Base-by-base conservation (phyloP, 805 yeast species). In the Teunomyces kruisii region DNA sequence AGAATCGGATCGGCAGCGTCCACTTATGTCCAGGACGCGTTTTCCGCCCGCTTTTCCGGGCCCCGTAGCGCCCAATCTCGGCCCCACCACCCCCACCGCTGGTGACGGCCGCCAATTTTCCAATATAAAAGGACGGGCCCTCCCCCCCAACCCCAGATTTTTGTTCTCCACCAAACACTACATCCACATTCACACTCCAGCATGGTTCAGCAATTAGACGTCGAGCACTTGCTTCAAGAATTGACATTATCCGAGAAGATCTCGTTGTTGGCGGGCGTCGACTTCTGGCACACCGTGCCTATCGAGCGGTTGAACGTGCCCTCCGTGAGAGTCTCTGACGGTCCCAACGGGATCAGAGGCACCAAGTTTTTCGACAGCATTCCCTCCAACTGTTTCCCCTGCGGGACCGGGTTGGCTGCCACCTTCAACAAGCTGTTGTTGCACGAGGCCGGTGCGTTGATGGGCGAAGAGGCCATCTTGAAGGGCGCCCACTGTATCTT, bases 331-430 rank as follows among this genome's bases (percentile, higher is more conserved):
- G 58, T 58, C 7, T 53, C 56, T 2, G 86, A 81, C 57, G 86
- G 86, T 14, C 86, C 86, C 39, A 81, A 81, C 54, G 86, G 86
- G 50, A 70, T 80, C 39, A 67, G 86, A 50, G 86, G 86, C 19
- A 78, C 81, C 15, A 70, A 64, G 35, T 79, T 79, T 54, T 76
- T 79, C 55, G 65, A 74, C 48, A 70, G 78, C 32, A 66, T 70
- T 17, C 81, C 81, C 6, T 70, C 83, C 35, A 82, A 80, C 48
- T 79, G 83, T 49, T 70, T 81, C 52, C 83, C 86, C 6, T 75
- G 79, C 55, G 86, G 85, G 26, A 79, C 86, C 8, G 84, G 72
- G 3, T 56, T 81, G 56, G 85, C 80, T 2, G 61, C 85, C 3
- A 76, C 84, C 16, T 81, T 76, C 62, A 73, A 81, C 61, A 70